Evolutionary conservation across 495 filamentous ascomycete genomes (phyloP).

Genomic region (Penicillium arizonense): DNA sequence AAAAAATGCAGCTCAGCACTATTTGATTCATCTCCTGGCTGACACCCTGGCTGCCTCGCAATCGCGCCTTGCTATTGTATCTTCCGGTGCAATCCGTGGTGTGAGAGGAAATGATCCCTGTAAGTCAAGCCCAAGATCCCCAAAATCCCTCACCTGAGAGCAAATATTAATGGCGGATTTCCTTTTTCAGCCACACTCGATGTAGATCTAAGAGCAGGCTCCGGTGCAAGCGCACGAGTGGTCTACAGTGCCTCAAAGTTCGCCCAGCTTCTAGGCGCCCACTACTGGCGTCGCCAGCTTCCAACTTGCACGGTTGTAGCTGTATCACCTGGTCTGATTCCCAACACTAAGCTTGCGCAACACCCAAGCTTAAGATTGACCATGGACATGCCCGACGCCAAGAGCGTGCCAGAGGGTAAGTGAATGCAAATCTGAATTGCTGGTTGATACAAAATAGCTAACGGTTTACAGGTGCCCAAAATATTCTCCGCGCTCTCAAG

Average conservation of each 20-base stretch:
- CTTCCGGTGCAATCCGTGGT: constrained; percentile 27
- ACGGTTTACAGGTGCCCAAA: constrained; percentile 21
- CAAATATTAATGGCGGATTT: neutral
- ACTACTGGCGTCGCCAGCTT: constrained; percentile 28
- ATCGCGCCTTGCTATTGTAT: constrained; percentile 28
- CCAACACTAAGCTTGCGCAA: constrained; percentile 25
- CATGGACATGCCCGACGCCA: constrained; percentile 33
- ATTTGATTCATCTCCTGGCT: constrained; percentile 23
- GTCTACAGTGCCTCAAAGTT: constrained; percentile 32
- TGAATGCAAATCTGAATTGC: neutral
- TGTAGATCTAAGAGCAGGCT: constrained; percentile 26
- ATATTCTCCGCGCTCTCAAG: constrained; percentile 21
- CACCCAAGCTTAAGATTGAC: constrained; percentile 12
- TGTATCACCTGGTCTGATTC: constrained; percentile 29
- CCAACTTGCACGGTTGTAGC: constrained; percentile 25
- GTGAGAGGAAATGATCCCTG: constrained; percentile 23
- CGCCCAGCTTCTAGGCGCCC: constrained; percentile 22
- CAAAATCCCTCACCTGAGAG: too few relatives aligned
- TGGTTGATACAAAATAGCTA: neutral
- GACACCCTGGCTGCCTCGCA: constrained; percentile 21
- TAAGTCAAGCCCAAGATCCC: constrained; percentile 3
- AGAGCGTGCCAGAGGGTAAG: constrained; percentile 30
- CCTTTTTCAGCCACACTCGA: constrained; percentile 23
- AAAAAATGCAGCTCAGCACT: constrained; percentile 24
- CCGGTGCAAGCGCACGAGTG: constrained; percentile 16